phyloP scores from a whole-genome alignment of 805 yeast species.

The Spencermartinsiella europaea region DNA sequence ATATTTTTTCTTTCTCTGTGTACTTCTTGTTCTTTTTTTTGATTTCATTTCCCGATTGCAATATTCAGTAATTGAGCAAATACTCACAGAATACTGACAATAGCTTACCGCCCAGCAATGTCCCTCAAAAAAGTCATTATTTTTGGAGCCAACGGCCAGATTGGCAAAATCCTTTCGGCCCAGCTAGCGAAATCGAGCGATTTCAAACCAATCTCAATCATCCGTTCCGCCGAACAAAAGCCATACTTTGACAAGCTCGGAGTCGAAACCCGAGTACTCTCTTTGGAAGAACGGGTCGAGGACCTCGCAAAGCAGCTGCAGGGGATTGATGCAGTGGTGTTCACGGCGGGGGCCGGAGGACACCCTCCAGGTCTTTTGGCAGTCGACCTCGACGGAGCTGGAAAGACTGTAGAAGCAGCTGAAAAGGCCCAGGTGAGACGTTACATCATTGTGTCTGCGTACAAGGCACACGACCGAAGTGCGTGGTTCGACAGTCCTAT shows the following conservation, averaged over 20 bases:
- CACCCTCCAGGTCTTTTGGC: constrained; percentile 39
- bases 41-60: no score
- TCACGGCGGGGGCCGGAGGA: constrained; percentile 62
- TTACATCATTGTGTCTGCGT: constrained; percentile 51
- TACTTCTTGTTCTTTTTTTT: no score
- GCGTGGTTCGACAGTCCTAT: constrained; percentile 39
- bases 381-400: constrained; percentile 61
- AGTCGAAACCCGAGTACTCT: constrained; percentile 34
- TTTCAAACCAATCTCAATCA: constrained; percentile 40
- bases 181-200: constrained; percentile 30
- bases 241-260: constrained; percentile 37
- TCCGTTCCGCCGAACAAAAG: constrained; percentile 45
- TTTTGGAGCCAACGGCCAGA: constrained; percentile 59
- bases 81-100: no score
- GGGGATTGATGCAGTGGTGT: constrained; percentile 53
- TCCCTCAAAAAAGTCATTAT: constrained; percentile 39
- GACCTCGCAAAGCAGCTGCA: constrained; percentile 36
- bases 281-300: constrained; percentile 34
- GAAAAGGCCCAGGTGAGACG: constrained; percentile 40
- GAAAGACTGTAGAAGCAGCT: constrained; percentile 52
- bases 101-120: no score
- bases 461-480: constrained; percentile 48
- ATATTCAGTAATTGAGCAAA: no score
- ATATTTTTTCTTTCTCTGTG: no score
- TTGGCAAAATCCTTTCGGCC: constrained; percentile 46